Percentiles rank a stretch among this genome's conserved stretches.
Evolutionary conservation across 2,329 filamentous ascomycete genomes (phyloP).

Genomic region (Paramyrothecium sp.): DNA sequence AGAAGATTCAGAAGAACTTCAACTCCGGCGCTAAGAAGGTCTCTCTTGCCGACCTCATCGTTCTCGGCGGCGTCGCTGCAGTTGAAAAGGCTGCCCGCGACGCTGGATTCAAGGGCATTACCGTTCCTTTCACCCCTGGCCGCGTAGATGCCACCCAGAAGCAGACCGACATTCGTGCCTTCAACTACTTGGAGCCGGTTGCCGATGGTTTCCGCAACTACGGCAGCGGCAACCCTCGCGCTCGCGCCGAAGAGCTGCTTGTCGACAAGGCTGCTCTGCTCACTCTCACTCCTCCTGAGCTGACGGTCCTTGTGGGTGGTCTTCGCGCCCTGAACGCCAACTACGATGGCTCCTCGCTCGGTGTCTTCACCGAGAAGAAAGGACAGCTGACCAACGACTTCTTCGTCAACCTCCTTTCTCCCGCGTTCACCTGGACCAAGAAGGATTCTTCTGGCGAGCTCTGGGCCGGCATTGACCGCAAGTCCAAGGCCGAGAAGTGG

Average conservation of each 20-base stretch:
- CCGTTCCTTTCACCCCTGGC: conserved; percentile 71
- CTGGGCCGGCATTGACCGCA: conserved; percentile 65
- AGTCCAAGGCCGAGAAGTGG: conserved; percentile 66
- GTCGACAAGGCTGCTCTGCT: conserved; percentile 72
- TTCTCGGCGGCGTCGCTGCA: conserved; percentile 68
- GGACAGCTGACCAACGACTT: conserved; percentile 76
- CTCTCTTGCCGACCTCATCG: conserved; percentile 76
- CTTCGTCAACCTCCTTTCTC: conserved; percentile 76
- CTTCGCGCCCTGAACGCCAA: conserved; percentile 69
- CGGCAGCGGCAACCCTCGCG: conserved; percentile 59
- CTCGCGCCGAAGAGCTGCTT: conserved; percentile 66
- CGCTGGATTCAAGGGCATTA: conserved; percentile 40
- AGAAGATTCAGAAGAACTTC: conserved; percentile 65
- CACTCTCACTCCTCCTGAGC: conserved; percentile 67
- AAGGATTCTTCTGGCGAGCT: conserved; percentile 47
- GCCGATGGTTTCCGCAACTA: conserved; percentile 83
- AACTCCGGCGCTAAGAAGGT: conserved; percentile 68
- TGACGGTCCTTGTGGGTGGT: conserved; percentile 70
- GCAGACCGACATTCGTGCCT: conserved; percentile 66
- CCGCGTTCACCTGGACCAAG: conserved; percentile 58
- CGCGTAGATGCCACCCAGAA: conserved; percentile 70
- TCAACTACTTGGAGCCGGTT: conserved; percentile 64
- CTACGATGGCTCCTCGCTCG: conserved; percentile 65
- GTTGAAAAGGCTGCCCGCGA: conserved; percentile 67
- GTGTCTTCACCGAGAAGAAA: conserved; percentile 66